Base-by-base conservation (phyloP, 805 yeast species). In the Sugiyamaella marilandica region DNA sequence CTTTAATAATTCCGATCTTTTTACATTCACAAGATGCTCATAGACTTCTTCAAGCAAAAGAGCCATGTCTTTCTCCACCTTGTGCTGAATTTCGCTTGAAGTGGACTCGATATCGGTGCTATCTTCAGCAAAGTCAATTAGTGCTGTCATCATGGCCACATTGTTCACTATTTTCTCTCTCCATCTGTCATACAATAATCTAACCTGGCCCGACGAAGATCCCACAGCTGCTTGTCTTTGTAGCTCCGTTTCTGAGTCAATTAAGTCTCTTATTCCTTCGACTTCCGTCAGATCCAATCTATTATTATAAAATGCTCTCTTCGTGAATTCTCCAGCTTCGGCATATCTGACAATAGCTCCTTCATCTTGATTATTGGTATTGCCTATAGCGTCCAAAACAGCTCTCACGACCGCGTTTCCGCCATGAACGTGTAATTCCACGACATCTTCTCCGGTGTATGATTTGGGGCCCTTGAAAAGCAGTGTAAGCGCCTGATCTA, bases 91-190 rank as follows among this genome's bases (percentile, higher is more conserved):
- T 11, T 70, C 44, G 2, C 35, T 36, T 2, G 49, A 37, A 13
- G 48, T 33, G 7, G 51, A 24, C 34, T 50, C 49, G 5, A 58
- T 57, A n/a, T 54, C 66, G 11, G 76, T 76, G 53, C 88, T 88
- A 62, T 94, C 99, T 53, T 94, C 98, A 8, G 96, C 92, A 68
- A 94, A 94, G 69, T 94, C 99, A 37, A 94, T 88, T 1, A 91
- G 76, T 0, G 98, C 96, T 0, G 98, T 82, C 50, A 92, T 67
- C 48, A 84, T 69, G 0, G 96, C 96, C 49, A 85, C 78, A 54
- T 81, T 77, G 2, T 82, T 70, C 1, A 92, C 74, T 2, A 94
- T 75, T 14, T 74, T 68, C 5, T 74, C 62, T 61, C 97, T 75
- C 97, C 98, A 91, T 1, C 63, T 31, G 7, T 66, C 63, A 62